These are phyloP conservation scores for Apiotrichum sp. DNA, from an alignment of 1,284 basidiomycete genomes.

Conservation along the genomic window DNA sequence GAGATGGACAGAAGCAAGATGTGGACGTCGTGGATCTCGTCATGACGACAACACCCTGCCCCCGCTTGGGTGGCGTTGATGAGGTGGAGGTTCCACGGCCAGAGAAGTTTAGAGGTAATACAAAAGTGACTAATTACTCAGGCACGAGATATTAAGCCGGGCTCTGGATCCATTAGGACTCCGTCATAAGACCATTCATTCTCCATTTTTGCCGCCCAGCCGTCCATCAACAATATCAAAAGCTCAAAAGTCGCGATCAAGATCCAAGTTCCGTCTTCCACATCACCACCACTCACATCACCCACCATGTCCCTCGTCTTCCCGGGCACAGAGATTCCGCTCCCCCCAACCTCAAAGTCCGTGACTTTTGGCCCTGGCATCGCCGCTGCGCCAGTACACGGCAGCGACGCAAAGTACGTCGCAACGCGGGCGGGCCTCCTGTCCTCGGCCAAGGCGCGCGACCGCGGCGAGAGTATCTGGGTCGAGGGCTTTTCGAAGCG, in stretches of 20 bases:
- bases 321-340: constrained; percentile 38
- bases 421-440: constrained; percentile 39
- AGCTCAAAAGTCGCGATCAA: too few relatives aligned
- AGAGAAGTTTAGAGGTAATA: too few relatives aligned
- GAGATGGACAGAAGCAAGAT: too few relatives aligned
- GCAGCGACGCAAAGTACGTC: too few relatives aligned
- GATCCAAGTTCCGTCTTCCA: background rate
- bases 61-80: too few relatives aligned
- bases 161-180: background rate
- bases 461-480: constrained; percentile 32
- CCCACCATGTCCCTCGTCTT: constrained; percentile 32
- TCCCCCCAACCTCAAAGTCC: constrained; percentile 25
- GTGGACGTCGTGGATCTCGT: too few relatives aligned
- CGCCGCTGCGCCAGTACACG: constrained; percentile 20
- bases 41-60: too few relatives aligned
- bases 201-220: background rate
- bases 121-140: too few relatives aligned
- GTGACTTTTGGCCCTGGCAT: constrained; percentile 42
- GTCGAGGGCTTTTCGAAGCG: constrained; percentile 43
- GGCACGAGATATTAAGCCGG: too few relatives aligned
- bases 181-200: background rate
- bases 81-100: too few relatives aligned
- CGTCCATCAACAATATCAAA: background rate
- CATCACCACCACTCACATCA: constrained; percentile 2
- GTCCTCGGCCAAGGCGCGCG: constrained; percentile 28